A percentile compares a stretch with the other conserved stretches of the same genome.
These are phyloP conservation scores for Calonectria hawksworthii DNA, from an alignment of 2,329 filamentous ascomycete genomes.

Conservation along the genomic window DNA sequence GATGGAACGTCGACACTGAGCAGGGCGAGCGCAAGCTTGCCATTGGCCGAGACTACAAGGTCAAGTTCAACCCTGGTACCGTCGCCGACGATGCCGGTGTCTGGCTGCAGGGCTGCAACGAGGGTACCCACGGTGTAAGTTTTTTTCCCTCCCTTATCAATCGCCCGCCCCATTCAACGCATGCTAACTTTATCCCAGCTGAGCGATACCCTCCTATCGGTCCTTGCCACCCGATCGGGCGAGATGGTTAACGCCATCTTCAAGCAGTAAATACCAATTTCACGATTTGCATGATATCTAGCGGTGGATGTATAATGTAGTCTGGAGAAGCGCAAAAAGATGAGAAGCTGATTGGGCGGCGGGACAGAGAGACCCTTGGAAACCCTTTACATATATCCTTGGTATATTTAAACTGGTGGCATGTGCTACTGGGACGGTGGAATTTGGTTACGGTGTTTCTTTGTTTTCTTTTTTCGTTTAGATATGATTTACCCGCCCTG, in stretches of 20 bases:
- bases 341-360: constrained; percentile 32
- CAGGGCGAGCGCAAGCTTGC: constrained; percentile 66
- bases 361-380: constrained; percentile 1
- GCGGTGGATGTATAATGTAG: constrained; percentile 40
- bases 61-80: constrained; percentile 77
- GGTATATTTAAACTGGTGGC: constrained; percentile 14
- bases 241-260: constrained; percentile 86
- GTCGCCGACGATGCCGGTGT: constrained; percentile 83
- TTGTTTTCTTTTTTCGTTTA: constrained; percentile 11
- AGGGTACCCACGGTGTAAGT: constrained; percentile 91
- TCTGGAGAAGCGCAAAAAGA: constrained; percentile 42
- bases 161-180: neutral
- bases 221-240: constrained; percentile 80
- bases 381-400: constrained; percentile 16
- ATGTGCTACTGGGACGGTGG: constrained; percentile 18
- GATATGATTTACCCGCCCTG: constrained; percentile 13
- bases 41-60: constrained; percentile 83
- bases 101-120: constrained; percentile 95
- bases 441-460: constrained; percentile 23
- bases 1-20: constrained; percentile 58
- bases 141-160: neutral
- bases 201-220: constrained; percentile 85
- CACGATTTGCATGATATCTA: constrained; percentile 35
- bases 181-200: constrained; percentile 62
- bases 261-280: constrained; percentile 44